Evolutionary conservation across 2,329 filamentous ascomycete species (phyloP).

Genomic region (Trichoderma sp.): DNA sequence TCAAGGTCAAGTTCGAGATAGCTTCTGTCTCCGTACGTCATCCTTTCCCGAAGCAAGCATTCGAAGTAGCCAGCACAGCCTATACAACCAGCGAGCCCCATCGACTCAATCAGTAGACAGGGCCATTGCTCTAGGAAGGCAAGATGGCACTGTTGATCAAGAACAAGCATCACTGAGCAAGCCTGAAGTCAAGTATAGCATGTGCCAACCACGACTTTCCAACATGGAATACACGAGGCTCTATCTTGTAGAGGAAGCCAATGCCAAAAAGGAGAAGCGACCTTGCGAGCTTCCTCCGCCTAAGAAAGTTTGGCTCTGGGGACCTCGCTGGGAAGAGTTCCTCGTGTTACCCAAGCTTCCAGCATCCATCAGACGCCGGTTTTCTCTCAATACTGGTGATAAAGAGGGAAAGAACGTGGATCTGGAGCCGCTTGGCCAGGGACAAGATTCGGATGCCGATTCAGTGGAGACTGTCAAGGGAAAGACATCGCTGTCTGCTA

Average conservation of each 20-base stretch:
- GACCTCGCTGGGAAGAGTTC: conserved; percentile 35
- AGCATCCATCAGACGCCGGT: conserved; percentile 24
- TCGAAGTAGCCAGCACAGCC: not conserved
- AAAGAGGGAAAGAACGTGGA: not conserved
- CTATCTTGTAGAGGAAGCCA: conserved; percentile 35
- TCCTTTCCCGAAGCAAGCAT: not conserved
- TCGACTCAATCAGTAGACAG: not conserved
- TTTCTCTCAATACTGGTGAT: not conserved
- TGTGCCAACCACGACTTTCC: conserved; percentile 34
- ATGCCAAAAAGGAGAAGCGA: conserved; percentile 27
- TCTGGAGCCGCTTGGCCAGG: not conserved
- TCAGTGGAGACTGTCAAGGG: conserved; percentile 23
- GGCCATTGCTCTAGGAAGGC: not conserved
- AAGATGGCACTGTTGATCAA: not conserved
- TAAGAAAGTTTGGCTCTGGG: conserved; percentile 34
- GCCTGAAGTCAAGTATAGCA: conserved; percentile 8
- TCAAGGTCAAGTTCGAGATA: conserved; percentile 2
- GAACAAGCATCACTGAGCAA: not conserved
- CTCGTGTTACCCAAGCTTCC: conserved; percentile 37
- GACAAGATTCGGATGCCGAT: conserved; percentile 24
- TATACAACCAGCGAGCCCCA: not conserved
- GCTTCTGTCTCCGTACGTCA: conserved; percentile 8
- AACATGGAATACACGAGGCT: conserved; percentile 41
- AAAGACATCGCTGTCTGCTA: not conserved
- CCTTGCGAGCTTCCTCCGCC: conserved; percentile 32